Percentiles rank a stretch among this genome's conserved stretches.
These are phyloP conservation scores for Botrytis hyacinthi DNA, from an alignment of 2,329 filamentous ascomycete species.

Conservation along the genomic window DNA sequence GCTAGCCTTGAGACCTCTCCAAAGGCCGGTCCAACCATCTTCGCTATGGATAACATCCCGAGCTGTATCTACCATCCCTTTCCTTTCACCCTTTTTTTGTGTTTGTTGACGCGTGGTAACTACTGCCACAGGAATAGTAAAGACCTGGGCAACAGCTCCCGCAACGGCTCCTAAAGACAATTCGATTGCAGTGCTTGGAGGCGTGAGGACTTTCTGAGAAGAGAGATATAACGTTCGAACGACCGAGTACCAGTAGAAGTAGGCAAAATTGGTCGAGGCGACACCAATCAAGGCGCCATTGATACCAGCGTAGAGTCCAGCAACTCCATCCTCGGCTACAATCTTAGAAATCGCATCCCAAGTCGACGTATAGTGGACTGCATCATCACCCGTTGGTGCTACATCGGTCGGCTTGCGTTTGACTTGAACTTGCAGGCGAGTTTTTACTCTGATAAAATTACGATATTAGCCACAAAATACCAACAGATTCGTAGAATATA, in stretches of 20 bases:
- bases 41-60: conserved; percentile 86
- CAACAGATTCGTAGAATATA: conserved; percentile 10
- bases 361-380: conserved; percentile 80
- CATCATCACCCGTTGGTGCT: conserved; percentile 46
- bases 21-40: conserved; percentile 84
- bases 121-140: conserved; percentile 94
- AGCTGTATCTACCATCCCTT: conserved; percentile 82
- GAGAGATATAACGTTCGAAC: conserved; percentile 77
- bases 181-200: conserved; percentile 78
- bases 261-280: conserved; percentile 96
- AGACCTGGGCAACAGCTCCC: conserved; percentile 88
- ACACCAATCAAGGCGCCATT: conserved; percentile 84
- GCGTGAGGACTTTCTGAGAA: conserved; percentile 53
- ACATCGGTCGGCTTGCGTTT: conserved; percentile 55
- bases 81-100: conserved; percentile 77
- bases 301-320: conserved; percentile 87
- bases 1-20: conserved; percentile 94
- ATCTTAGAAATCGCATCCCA: conserved; percentile 88
- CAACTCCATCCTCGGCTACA: conserved; percentile 71
- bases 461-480: conserved; percentile 10
- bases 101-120: conserved; percentile 96
- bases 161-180: conserved; percentile 81
- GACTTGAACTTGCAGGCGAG: conserved; percentile 90
- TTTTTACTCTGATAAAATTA: conserved; percentile 73
- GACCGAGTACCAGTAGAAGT: conserved; percentile 98